phyloP scores from a whole-genome alignment of 163 green algal genomes.

The Coccomyxa subellipsoidea region DNA sequence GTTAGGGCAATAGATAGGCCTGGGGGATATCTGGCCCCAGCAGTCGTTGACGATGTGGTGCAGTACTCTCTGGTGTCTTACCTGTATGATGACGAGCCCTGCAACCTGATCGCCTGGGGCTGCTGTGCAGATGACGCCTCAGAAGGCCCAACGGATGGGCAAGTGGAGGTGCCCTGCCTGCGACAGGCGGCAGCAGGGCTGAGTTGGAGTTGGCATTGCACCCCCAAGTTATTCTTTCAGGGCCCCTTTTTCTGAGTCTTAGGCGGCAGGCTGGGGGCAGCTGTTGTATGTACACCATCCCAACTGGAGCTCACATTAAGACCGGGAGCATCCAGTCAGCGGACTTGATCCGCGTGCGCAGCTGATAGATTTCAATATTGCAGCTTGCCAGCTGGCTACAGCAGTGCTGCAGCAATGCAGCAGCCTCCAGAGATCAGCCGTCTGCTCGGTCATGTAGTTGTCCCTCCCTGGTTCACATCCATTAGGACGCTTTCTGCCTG shows the following conservation, averaged over 20 bases:
- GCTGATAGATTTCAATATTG: neutral
- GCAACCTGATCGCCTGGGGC: neutral
- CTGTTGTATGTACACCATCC: neutral
- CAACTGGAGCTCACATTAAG: neutral
- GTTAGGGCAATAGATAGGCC: neutral
- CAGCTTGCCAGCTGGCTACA: neutral
- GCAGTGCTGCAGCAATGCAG: neutral
- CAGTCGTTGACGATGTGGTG: too few species aligned
- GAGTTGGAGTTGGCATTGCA: neutral
- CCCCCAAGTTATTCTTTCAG: neutral
- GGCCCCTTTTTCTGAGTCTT: neutral
- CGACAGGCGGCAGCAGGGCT: conserved; percentile 1
- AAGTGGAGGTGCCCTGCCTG: conserved; percentile 70
- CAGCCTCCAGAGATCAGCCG: neutral
- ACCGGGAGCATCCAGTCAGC: too few species aligned
- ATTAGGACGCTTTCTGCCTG: too few species aligned
- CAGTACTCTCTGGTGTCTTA: neutral
- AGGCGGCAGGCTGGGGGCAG: neutral
- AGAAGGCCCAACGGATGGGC: conserved; percentile 56
- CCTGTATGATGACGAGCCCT: neutral
- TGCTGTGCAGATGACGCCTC: conserved; percentile 61
- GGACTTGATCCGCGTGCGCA: too few species aligned
- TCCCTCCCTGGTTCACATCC: too few species aligned
- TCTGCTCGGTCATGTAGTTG: neutral
- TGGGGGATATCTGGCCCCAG: neutral